phyloP scores from a whole-genome alignment of 768 basidiomycete species.

The Boletus barrowsii region DNA sequence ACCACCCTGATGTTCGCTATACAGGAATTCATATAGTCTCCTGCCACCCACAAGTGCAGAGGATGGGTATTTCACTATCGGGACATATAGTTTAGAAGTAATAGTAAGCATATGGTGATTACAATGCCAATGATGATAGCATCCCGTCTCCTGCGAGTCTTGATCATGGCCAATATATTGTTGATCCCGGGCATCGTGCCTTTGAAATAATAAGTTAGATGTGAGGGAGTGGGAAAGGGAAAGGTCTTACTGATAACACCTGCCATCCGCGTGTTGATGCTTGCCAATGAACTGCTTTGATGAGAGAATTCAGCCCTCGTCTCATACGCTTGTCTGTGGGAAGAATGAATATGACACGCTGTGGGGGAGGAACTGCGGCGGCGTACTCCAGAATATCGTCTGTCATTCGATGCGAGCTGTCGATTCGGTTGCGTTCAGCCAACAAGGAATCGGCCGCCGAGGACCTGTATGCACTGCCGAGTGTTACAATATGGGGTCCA shows the following conservation, averaged over 20 bases:
- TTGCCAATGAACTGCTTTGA: slow-evolving; percentile 70
- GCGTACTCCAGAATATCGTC: slow-evolving; percentile 86
- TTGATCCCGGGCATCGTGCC: slow-evolving; percentile 94
- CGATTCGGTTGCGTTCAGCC: slow-evolving; percentile 84
- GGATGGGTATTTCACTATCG: slow-evolving; percentile 19
- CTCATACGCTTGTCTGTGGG: slow-evolving; percentile 88
- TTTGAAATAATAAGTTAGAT: slow-evolving; percentile 29
- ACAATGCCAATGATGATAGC: slow-evolving; percentile 83
- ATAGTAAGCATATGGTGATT: slow-evolving; percentile 80
- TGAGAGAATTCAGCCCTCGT: slow-evolving; percentile 89
- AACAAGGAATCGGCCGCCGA: slow-evolving; percentile 84
- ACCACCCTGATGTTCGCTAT: background rate
- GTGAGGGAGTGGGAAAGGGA: background rate
- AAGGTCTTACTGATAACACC: slow-evolving; percentile 68
- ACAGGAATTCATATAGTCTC: background rate
- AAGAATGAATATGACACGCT: background rate
- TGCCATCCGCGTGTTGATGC: slow-evolving; percentile 82
- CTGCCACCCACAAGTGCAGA: background rate
- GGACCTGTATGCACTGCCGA: slow-evolving; percentile 80
- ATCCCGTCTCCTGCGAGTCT: slow-evolving; percentile 84
- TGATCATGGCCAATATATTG: slow-evolving; percentile 88
- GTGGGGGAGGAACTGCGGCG: background rate
- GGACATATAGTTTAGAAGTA: slow-evolving; percentile 50
- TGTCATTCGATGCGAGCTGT: slow-evolving; percentile 92
- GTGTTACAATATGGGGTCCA: background rate